Base-by-base conservation (phyloP, 179 eudicot species). In the Camellia oleifera region DNA sequence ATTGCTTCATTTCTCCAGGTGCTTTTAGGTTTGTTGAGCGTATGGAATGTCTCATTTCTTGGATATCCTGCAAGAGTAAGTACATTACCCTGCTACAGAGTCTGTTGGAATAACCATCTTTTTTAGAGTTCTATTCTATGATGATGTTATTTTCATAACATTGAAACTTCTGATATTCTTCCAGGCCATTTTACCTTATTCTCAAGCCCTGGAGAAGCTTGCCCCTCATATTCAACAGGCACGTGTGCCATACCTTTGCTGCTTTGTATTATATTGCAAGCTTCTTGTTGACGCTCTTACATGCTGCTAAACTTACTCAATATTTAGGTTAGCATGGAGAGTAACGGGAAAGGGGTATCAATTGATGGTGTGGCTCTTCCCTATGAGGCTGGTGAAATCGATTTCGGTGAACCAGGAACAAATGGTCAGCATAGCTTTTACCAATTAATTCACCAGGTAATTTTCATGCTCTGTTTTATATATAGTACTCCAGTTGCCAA, bases 371-470 rank as follows among this genome's bases (percentile, higher is more conserved):
- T 80, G 64, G 87, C 79, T 48, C 98, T 97, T 84, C 97, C 97
- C 77, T 94, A 87, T 85, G 95, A 90, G 81, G 79, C 97, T 74
- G 98, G 99, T 86, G 99, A 94, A 87, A 94, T 97, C 77, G 98
- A 97, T 91, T 97, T 97, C 81, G 99, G 99, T 69, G 99, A 94
- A 85, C 99, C 98, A 58, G 99, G 99, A 83, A 97, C 99, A 79
- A 97, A 97, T 86, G 99, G 99, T n/a, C 99, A 97, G 79, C 99
- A 94, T 85, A 97, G 98, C 89, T 97, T 97, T 82, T 97, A 97
- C 85, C 99, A 97, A 86, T 88, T 97, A 81, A 94, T 97, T 88
- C 99, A 97, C 88, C 99, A 97, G 99, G 99, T 91, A 84, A 81
- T 52, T 46, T 72, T 12, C 60, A 0, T 78, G 58, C 73, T 62